These are phyloP conservation scores for Protomyces arabidopsidicola DNA, from an alignment of 1,139 yeast genomes.

Conservation along the genomic window DNA sequence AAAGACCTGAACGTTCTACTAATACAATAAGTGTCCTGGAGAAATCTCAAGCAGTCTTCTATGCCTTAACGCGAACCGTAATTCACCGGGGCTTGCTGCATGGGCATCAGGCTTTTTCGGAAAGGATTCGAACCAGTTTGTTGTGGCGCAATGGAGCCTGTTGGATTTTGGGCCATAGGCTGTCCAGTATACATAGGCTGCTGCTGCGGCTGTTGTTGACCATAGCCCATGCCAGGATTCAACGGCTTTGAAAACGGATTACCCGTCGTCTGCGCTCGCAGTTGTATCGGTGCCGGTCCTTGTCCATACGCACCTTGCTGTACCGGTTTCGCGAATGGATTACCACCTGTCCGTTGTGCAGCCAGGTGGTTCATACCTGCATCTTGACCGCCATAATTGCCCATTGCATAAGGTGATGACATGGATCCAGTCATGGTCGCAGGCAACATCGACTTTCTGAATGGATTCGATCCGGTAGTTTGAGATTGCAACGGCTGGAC, in stretches of 20 bases:
- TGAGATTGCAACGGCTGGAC: constrained; percentile 17
- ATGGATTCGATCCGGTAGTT: constrained; percentile 31
- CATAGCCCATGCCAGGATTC: background rate
- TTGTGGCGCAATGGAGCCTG: constrained; percentile 28
- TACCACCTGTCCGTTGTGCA: constrained; percentile 24
- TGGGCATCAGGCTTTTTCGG: constrained; percentile 31
- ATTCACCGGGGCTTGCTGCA: background rate
- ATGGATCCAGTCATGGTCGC: background rate
- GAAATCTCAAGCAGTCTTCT: background rate
- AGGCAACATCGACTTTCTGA: constrained; percentile 29
- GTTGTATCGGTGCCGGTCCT: background rate
- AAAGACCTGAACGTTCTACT: background rate
- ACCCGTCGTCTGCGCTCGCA: constrained; percentile 1
- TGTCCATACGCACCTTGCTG: background rate
- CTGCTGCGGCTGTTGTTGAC: background rate
- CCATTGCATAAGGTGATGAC: background rate
- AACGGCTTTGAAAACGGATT: constrained; percentile 2
- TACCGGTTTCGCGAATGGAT: constrained; percentile 7
- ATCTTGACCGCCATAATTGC: background rate
- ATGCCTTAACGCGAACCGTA: background rate
- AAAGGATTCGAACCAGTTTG: constrained; percentile 33
- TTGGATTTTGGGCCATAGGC: constrained; percentile 1
- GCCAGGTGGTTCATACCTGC: background rate
- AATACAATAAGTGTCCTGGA: background rate
- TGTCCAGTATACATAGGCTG: background rate